phyloP scores from a whole-genome alignment of 305 asterid genomes.

The Fraxinus dipetala region DNA sequence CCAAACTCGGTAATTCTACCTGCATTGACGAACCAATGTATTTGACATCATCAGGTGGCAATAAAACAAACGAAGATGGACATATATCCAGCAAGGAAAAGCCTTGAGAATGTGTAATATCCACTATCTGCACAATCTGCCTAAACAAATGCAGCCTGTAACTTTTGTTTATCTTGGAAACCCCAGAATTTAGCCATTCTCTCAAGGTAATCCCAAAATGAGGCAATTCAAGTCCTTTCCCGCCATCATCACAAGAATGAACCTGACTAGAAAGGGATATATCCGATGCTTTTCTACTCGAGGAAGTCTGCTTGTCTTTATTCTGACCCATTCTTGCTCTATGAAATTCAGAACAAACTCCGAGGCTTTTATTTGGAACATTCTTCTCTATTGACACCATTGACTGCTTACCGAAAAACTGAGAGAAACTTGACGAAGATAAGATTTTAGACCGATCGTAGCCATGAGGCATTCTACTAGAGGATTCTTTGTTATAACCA shows the following conservation, averaged over 20 bases:
- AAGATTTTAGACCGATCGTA: constrained; percentile 23
- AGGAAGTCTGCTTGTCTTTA: constrained; percentile 5
- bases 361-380: constrained; percentile 6
- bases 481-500: constrained; percentile 8
- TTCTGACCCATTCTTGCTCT: constrained; percentile 5
- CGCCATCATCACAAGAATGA: not conserved
- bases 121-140: constrained; percentile 31
- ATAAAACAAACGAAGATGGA: constrained; percentile 39
- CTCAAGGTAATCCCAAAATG: constrained; percentile 30
- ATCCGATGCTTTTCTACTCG: constrained; percentile 11
- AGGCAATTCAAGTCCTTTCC: constrained; percentile 1
- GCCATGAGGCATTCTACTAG: constrained; percentile 13
- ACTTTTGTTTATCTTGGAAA: constrained; percentile 23
- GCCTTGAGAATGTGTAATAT: constrained; percentile 30
- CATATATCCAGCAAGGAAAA: constrained; percentile 30
- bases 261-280: not conserved
- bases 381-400: constrained; percentile 16
- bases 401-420: constrained; percentile 24
- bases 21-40: constrained; percentile 29
- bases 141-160: constrained; percentile 31
- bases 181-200: constrained; percentile 33
- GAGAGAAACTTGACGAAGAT: constrained; percentile 33
- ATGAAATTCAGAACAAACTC: constrained; percentile 6
- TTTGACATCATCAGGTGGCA: constrained; percentile 22
- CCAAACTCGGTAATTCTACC: not conserved